Percentiles rank a stretch among this genome's conserved stretches.
These are phyloP conservation scores for Alternaria alternata DNA, from an alignment of 2,329 filamentous ascomycete species.

Conservation along the genomic window DNA sequence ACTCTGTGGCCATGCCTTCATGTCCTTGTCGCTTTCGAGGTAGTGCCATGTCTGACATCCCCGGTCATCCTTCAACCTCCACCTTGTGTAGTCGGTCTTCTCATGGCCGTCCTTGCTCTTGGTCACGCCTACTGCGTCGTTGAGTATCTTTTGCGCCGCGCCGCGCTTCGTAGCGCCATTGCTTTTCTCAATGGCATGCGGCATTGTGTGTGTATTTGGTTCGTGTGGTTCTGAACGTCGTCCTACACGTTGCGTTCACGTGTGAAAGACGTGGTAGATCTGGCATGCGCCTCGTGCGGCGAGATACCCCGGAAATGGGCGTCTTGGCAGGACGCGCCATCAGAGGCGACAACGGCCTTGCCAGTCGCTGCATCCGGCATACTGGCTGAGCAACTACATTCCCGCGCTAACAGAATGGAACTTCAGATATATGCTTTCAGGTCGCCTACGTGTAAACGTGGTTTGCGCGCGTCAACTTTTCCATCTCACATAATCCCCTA, in stretches of 20 bases:
- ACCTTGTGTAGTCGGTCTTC: slow-evolving; percentile 80
- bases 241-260: slow-evolving; percentile 4
- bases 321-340: slow-evolving; percentile 32
- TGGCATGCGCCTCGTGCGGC: slow-evolving; percentile 7
- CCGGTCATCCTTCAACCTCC: slow-evolving; percentile 83
- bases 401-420: neutral
- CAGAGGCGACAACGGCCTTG: slow-evolving; percentile 1
- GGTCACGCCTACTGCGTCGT: slow-evolving; percentile 21
- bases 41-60: slow-evolving; percentile 97
- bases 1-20: slow-evolving; percentile 82
- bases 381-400: neutral
- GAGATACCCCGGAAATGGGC: slow-evolving; percentile 12
- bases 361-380: neutral
- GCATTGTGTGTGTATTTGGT: slow-evolving; percentile 20
- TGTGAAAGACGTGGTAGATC: slow-evolving; percentile 8
- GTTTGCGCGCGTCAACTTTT: neutral
- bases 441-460: neutral
- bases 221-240: neutral
- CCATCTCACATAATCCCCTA: neutral
- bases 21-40: slow-evolving; percentile 73
- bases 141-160: slow-evolving; percentile 16
- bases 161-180: slow-evolving; percentile 32
- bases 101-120: slow-evolving; percentile 24
- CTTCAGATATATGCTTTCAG: neutral
- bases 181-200: slow-evolving; percentile 33